Conservation (phyloP, 2,329 filamentous ascomycete genomes). For the Biscogniauxia sp. region DNA sequence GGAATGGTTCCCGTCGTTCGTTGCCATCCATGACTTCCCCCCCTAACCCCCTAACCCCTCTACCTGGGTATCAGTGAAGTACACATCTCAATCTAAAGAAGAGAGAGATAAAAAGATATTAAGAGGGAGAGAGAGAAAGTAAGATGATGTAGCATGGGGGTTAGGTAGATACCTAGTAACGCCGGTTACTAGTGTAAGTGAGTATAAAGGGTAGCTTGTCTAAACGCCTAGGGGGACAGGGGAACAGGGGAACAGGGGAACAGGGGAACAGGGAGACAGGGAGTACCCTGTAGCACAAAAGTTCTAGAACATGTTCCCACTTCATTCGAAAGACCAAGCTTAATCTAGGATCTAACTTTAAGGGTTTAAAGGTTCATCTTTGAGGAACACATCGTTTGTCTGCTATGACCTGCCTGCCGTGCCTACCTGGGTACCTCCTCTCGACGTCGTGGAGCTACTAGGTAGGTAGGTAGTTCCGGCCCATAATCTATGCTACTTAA, state of each 20-base stretch:
- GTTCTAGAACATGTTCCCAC: background rate
- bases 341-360: background rate
- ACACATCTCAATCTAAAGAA: too few species aligned
- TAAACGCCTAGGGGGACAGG: background rate
- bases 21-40: too few species aligned
- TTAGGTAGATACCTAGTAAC: background rate
- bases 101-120: too few species aligned
- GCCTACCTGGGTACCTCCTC: too few species aligned
- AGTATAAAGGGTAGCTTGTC: background rate
- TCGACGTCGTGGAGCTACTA: background rate
- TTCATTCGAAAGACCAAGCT: background rate
- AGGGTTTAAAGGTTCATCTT: background rate
- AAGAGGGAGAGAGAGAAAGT: too few species aligned
- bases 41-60: too few species aligned
- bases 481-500: background rate
- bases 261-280: too few species aligned
- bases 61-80: too few species aligned
- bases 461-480: too few species aligned
- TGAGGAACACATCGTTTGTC: background rate
- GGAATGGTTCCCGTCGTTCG: background rate
- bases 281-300: background rate
- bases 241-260: background rate
- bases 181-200: background rate
- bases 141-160: background rate
- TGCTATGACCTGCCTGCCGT: background rate